These are phyloP conservation scores for Penicillium herquei DNA, from an alignment of 495 filamentous ascomycete species.

Conservation along the genomic window DNA sequence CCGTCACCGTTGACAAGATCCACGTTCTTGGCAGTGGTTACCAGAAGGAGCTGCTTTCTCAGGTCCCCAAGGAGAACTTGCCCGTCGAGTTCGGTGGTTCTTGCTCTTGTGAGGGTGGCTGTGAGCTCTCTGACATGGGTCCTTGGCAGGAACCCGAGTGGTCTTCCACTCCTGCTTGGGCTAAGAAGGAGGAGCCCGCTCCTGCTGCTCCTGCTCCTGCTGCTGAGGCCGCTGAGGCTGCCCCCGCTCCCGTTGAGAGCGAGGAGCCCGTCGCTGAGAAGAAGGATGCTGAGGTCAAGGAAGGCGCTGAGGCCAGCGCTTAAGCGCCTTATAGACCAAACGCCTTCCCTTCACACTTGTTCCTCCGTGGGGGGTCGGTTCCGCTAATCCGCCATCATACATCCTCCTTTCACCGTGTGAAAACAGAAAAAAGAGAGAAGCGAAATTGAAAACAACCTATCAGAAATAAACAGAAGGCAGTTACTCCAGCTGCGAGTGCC, in stretches of 20 bases:
- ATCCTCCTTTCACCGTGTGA: background rate
- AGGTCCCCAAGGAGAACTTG: constrained; percentile 89
- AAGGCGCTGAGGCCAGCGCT: constrained; percentile 31
- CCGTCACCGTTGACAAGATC: constrained; percentile 95
- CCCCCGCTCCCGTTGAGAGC: constrained; percentile 23
- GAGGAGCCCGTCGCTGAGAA: constrained; percentile 32
- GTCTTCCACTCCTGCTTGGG: constrained; percentile 70
- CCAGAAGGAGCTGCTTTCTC: constrained; percentile 74
- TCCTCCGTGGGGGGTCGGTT: constrained; percentile 6
- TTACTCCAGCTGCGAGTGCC: background rate
- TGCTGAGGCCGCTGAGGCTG: constrained; percentile 4
- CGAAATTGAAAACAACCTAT: too few species aligned
- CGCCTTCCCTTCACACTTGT: constrained; percentile 14
- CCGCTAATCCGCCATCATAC: constrained; percentile 4
- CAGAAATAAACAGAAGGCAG: too few species aligned
- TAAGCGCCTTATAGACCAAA: constrained; percentile 20
- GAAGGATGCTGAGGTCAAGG: constrained; percentile 31
- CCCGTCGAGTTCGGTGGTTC: constrained; percentile 81
- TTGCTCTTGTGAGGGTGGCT: constrained; percentile 82
- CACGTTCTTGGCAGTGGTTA: constrained; percentile 81
- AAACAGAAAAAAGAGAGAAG: constrained; percentile 1
- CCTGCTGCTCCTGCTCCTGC: constrained; percentile 13
- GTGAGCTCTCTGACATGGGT: constrained; percentile 81
- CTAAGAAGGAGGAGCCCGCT: constrained; percentile 33
- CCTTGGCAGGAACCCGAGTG: constrained; percentile 87